Evolutionary conservation across 129 eudicot genomes (phyloP).

Genomic region (Sambucus nigra): DNA sequence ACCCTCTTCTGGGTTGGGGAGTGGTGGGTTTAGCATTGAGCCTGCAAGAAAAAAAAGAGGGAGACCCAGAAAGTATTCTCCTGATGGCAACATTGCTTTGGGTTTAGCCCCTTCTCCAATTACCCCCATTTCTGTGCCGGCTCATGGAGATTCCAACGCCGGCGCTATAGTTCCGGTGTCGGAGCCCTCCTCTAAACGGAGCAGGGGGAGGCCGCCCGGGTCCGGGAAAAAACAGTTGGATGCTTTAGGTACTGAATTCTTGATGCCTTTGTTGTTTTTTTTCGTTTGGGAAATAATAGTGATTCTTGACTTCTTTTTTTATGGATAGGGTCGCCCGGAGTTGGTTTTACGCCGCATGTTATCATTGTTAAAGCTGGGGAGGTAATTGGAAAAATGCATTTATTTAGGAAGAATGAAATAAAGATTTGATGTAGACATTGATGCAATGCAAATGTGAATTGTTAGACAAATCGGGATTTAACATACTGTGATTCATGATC

Average conservation of each 20-base stretch:
- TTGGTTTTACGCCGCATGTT: conserved; percentile 91
- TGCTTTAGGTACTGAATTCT: conserved; percentile 52
- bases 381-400: no score
- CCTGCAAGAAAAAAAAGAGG: conserved; percentile 77
- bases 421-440: no score
- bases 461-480: no score
- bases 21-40: conserved; percentile 46
- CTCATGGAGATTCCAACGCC: conserved; percentile 34
- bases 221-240: conserved; percentile 80
- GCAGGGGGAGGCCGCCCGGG: conserved; percentile 86
- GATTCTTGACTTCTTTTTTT: neutral
- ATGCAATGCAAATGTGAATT: no score
- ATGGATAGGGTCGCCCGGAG: conserved; percentile 58
- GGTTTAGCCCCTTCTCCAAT: conserved; percentile 54
- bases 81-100: conserved; percentile 64
- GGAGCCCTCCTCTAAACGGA: conserved; percentile 35
- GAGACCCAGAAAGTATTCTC: conserved; percentile 77
- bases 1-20: conserved; percentile 21
- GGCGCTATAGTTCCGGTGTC: neutral
- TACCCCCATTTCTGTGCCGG: conserved; percentile 19
- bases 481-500: no score
- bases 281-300: neutral
- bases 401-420: no score
- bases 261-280: neutral
- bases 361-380: conserved; percentile 68